phyloP scores from a whole-genome alignment of 768 basidiomycete species.

The Macrolepiota dolichaula region DNA sequence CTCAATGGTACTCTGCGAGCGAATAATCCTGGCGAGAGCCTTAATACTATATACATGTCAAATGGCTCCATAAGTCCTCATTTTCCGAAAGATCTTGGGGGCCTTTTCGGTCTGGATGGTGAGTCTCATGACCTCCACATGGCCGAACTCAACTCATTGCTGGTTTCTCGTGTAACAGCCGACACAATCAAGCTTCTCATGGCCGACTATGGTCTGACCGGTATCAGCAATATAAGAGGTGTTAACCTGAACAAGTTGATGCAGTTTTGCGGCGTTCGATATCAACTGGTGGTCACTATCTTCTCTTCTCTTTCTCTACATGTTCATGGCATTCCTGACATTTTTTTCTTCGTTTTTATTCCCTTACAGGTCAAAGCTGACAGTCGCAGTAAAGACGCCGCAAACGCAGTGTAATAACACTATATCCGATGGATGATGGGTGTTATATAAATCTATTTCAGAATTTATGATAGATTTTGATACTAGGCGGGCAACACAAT shows the following conservation, averaged over 20 bases:
- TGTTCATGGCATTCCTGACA: slow-evolving; percentile 1
- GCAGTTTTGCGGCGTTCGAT: slow-evolving; percentile 54
- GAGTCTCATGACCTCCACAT: slow-evolving; percentile 13
- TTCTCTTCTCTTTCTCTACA: slow-evolving; percentile 3
- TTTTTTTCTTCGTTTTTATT: not conserved
- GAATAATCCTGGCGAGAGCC: slow-evolving; percentile 32
- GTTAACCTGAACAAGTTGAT: slow-evolving; percentile 55
- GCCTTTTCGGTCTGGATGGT: slow-evolving; percentile 53
- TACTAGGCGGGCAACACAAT: no score
- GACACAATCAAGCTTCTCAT: slow-evolving; percentile 31
- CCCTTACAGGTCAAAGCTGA: slow-evolving; percentile 2
- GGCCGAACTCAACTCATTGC: not conserved
- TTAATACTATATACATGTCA: slow-evolving; percentile 45
- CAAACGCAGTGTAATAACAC: not conserved
- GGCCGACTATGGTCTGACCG: slow-evolving; percentile 34
- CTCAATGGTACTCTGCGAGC: slow-evolving; percentile 46
- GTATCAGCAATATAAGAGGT: slow-evolving; percentile 36
- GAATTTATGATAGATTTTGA: not conserved
- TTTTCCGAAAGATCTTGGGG: slow-evolving; percentile 51
- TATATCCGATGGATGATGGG: not conserved
- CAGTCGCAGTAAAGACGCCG: not conserved
- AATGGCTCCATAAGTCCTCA: slow-evolving; percentile 42
- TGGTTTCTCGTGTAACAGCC: slow-evolving; percentile 18
- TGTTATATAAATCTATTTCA: not conserved
- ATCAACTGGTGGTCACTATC: slow-evolving; percentile 45